A percentile compares a stretch with the other conserved stretches of the same genome.
phyloP scores from a whole-genome alignment of 2,329 filamentous ascomycete species.

The Uncinocarpus reesii region DNA sequence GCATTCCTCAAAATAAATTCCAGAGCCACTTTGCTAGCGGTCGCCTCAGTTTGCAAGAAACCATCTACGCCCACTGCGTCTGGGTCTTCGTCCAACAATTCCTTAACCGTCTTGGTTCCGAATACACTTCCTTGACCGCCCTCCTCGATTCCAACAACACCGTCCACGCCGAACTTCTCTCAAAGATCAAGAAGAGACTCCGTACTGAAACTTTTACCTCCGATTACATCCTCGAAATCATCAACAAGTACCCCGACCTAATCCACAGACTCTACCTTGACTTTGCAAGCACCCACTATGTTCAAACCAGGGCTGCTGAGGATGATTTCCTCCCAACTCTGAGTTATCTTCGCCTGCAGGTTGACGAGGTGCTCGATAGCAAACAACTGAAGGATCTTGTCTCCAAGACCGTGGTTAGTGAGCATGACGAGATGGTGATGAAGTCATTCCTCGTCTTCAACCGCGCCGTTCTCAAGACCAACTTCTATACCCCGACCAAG shows the following conservation, averaged over 20 bases:
- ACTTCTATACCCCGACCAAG: slow-evolving; percentile 96
- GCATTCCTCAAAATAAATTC: slow-evolving; percentile 94
- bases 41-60: slow-evolving; percentile 84
- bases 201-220: slow-evolving; percentile 95
- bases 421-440: slow-evolving; percentile 98
- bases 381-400: slow-evolving; percentile 64
- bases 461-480: slow-evolving; percentile 85
- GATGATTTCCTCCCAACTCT: slow-evolving; percentile 62
- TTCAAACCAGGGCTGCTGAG: slow-evolving; percentile 52
- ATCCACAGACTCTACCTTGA: slow-evolving; percentile 81
- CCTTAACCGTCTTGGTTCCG: slow-evolving; percentile 82
- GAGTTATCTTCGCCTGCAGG: slow-evolving; percentile 55
- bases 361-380: slow-evolving; percentile 67
- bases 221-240: slow-evolving; percentile 96
- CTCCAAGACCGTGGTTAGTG: slow-evolving; percentile 69
- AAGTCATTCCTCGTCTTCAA: slow-evolving; percentile 95
- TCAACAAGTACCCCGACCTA: slow-evolving; percentile 76
- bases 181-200: slow-evolving; percentile 89
- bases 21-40: slow-evolving; percentile 79
- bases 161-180: slow-evolving; percentile 73
- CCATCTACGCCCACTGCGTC: slow-evolving; percentile 91
- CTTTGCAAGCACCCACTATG: slow-evolving; percentile 79
- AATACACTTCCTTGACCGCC: slow-evolving; percentile 78
- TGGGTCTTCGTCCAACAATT: slow-evolving; percentile 99
- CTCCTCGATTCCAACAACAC: slow-evolving; percentile 73